Percentiles rank a stretch among this genome's conserved stretches.
Conservation (phyloP, 2,329 filamentous ascomycete genomes). For the Ceratocystis albifundus region DNA sequence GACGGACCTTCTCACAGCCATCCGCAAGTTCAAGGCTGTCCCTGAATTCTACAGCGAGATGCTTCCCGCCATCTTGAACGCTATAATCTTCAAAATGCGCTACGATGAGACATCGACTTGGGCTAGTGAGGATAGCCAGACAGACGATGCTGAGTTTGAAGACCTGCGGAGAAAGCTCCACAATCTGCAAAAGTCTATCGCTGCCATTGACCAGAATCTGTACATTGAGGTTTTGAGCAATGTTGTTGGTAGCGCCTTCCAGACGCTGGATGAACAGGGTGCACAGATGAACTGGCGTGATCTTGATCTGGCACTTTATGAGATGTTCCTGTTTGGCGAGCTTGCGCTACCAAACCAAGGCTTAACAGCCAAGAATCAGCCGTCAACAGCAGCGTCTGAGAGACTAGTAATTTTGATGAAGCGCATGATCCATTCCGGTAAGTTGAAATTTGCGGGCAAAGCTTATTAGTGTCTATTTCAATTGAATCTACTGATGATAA, state of each 20-base stretch:
- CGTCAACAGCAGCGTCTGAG: constrained; percentile 66
- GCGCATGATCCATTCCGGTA: constrained; percentile 87
- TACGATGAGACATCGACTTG: constrained; percentile 91
- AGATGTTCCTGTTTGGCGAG: constrained; percentile 94
- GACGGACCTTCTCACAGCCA: constrained; percentile 81
- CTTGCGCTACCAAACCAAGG: constrained; percentile 81
- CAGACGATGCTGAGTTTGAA: constrained; percentile 94
- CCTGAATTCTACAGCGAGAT: constrained; percentile 66
- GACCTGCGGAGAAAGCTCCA: constrained; percentile 84
- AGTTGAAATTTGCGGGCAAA: constrained; percentile 29
- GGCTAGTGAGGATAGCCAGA: constrained; percentile 89
- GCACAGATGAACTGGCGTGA: constrained; percentile 84
- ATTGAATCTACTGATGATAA: no score
- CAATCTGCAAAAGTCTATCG: constrained; percentile 83
- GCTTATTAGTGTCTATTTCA: neutral
- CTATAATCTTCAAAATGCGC: constrained; percentile 90
- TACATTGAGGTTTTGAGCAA: constrained; percentile 83
- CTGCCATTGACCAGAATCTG: constrained; percentile 73
- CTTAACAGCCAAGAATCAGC: constrained; percentile 72
- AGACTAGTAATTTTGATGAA: constrained; percentile 84
- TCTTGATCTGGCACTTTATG: constrained; percentile 81
- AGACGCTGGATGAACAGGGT: constrained; percentile 61
- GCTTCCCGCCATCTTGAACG: constrained; percentile 77
- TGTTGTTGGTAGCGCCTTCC: constrained; percentile 78
- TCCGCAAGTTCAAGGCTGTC: constrained; percentile 69